These are phyloP conservation scores for Triangularia setosa DNA, from an alignment of 2,329 filamentous ascomycete genomes.

Conservation along the genomic window DNA sequence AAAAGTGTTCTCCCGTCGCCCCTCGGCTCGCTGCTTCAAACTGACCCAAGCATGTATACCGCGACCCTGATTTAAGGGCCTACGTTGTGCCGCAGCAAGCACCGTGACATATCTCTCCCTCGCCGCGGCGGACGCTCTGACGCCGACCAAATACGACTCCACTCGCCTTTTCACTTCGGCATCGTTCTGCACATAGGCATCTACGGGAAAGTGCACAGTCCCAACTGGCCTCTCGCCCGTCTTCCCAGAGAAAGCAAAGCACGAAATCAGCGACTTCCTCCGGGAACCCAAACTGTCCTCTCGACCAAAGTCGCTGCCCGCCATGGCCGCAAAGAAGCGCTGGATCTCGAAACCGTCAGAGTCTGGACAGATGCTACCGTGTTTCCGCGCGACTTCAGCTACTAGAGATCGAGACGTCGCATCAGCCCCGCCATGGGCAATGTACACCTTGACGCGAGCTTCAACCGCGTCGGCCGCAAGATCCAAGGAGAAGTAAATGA, in stretches of 20 bases:
- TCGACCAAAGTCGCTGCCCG: background rate
- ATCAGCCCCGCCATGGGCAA: constrained; percentile 4
- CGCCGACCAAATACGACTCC: background rate
- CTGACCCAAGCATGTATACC: constrained; percentile 10
- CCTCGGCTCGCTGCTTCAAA: constrained; percentile 4
- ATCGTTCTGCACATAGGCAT: background rate
- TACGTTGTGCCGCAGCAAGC: constrained; percentile 1
- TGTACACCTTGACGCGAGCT: constrained; percentile 7
- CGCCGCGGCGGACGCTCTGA: background rate
- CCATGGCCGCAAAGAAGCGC: constrained; percentile 8
- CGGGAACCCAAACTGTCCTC: background rate
- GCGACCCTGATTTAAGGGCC: background rate
- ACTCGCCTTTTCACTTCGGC: constrained; percentile 1
- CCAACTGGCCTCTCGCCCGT: background rate
- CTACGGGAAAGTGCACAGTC: constrained; percentile 2
- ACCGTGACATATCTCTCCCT: background rate
- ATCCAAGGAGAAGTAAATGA: constrained; percentile 6
- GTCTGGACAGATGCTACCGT: constrained; percentile 3
- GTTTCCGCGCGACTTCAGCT: constrained; percentile 4
- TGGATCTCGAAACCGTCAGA: constrained; percentile 7
- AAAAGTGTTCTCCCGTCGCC: constrained; percentile 4
- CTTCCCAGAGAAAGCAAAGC: constrained; percentile 2
- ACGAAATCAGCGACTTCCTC: constrained; percentile 1
- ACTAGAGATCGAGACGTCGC: background rate
- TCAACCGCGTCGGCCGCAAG: background rate